Conservation (phyloP, 805 yeast species). For the Wickerhamiella lipophila region DNA sequence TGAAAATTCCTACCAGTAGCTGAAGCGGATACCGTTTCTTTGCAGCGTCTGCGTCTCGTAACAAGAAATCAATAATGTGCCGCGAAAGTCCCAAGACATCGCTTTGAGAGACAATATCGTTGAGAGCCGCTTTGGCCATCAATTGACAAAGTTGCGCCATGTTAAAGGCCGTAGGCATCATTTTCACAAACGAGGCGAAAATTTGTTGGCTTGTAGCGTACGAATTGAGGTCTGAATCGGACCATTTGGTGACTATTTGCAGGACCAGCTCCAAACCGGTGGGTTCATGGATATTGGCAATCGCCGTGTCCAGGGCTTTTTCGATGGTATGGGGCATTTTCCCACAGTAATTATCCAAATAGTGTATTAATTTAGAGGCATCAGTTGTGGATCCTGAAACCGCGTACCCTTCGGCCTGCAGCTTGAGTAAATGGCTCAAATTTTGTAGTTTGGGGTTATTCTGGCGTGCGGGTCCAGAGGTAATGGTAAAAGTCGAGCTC, state of each 20-base stretch:
- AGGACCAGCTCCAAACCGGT: background rate
- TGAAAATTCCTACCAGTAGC: background rate
- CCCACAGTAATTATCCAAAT: background rate
- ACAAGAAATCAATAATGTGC: background rate
- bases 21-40: background rate
- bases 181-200: background rate
- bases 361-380: background rate
- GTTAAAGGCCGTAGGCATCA: background rate
- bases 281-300: background rate
- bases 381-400: background rate
- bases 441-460: background rate
- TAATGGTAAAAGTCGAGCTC: background rate
- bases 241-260: background rate
- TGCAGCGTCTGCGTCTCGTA: background rate
- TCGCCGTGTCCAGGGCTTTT: background rate
- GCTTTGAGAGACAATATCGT: background rate
- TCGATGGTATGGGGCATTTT: background rate
- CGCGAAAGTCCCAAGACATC: background rate
- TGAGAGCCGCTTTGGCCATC: background rate
- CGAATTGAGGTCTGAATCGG: background rate
- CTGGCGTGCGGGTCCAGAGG: background rate
- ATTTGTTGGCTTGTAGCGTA: background rate
- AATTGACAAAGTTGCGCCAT: background rate
- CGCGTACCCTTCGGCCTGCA: background rate
- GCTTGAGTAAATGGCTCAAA: background rate